Conservation (phyloP, 495 filamentous ascomycete species). For the Penicillium dipodomyicola region DNA sequence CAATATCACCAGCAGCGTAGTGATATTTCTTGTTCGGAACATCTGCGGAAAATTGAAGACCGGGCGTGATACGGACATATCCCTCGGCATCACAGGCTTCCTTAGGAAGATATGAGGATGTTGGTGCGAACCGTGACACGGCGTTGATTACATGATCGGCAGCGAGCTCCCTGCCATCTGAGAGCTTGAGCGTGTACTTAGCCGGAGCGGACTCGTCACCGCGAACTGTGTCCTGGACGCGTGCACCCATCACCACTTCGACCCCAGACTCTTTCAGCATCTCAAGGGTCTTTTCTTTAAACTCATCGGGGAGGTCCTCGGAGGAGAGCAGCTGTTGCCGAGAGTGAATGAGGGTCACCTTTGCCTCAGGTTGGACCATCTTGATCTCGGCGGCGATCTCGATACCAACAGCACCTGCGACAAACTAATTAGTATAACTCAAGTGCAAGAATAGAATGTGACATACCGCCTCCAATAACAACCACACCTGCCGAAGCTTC, state of each 20-base stretch:
- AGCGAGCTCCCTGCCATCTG: slow-evolving; percentile 46
- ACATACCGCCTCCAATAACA: slow-evolving; percentile 35
- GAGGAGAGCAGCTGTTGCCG: slow-evolving; percentile 54
- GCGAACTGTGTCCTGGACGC: slow-evolving; percentile 5
- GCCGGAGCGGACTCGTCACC: slow-evolving; percentile 33
- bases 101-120: slow-evolving; percentile 48
- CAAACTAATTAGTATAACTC: slow-evolving; percentile 3
- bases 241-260: slow-evolving; percentile 25
- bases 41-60: slow-evolving; percentile 32
- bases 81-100: slow-evolving; percentile 46
- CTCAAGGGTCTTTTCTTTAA: slow-evolving; percentile 49
- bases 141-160: slow-evolving; percentile 55
- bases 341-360: slow-evolving; percentile 59
- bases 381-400: slow-evolving; percentile 63
- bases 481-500: slow-evolving; percentile 39
- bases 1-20: slow-evolving; percentile 42
- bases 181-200: slow-evolving; percentile 42
- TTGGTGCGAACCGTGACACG: slow-evolving; percentile 48
- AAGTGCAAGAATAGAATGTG: neutral
- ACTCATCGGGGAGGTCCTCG: slow-evolving; percentile 56
- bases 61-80: slow-evolving; percentile 48
- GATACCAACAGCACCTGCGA: slow-evolving; percentile 56
- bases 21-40: slow-evolving; percentile 46
- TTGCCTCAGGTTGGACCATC: slow-evolving; percentile 43
- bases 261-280: slow-evolving; percentile 50